phyloP scores from a whole-genome alignment of 208 protist genomes.

The Porcisia deanei region DNA sequence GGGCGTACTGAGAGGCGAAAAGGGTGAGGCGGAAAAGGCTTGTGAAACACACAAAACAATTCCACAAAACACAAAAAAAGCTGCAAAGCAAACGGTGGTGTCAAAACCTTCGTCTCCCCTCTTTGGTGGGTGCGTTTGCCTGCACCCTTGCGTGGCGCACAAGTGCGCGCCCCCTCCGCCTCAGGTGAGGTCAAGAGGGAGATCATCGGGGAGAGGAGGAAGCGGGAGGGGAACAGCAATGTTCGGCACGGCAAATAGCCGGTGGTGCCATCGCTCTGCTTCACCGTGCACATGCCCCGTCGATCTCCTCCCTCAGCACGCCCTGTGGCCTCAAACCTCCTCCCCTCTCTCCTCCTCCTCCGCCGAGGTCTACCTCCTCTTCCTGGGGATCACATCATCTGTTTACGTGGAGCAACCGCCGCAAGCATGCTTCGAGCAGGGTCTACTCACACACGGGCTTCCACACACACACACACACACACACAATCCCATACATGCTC shows the following conservation, averaged over 20 bases:
- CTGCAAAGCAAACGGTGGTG: too few species aligned
- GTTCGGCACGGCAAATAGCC: not conserved
- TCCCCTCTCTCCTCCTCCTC: not conserved
- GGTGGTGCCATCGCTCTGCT: not conserved
- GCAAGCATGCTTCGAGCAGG: not conserved
- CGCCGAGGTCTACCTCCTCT: not conserved
- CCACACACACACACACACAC: conserved; percentile 3
- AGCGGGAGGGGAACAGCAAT: not conserved
- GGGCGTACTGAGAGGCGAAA: not conserved
- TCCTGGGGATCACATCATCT: not conserved
- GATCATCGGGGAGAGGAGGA: not conserved
- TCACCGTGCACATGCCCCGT: not conserved
- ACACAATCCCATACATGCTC: not conserved
- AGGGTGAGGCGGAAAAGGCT: too few species aligned
- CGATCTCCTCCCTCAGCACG: not conserved
- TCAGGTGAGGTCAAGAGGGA: too few species aligned
- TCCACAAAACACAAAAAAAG: too few species aligned
- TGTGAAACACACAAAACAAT: too few species aligned
- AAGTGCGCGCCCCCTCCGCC: too few species aligned
- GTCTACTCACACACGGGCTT: not conserved
- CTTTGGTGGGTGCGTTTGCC: too few species aligned
- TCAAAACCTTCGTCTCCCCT: too few species aligned
- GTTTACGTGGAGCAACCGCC: not conserved
- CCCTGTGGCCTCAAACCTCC: not conserved
- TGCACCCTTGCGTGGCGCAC: not conserved